Conservation (phyloP, 1,284 basidiomycete species). For the Marasmius sp. region DNA sequence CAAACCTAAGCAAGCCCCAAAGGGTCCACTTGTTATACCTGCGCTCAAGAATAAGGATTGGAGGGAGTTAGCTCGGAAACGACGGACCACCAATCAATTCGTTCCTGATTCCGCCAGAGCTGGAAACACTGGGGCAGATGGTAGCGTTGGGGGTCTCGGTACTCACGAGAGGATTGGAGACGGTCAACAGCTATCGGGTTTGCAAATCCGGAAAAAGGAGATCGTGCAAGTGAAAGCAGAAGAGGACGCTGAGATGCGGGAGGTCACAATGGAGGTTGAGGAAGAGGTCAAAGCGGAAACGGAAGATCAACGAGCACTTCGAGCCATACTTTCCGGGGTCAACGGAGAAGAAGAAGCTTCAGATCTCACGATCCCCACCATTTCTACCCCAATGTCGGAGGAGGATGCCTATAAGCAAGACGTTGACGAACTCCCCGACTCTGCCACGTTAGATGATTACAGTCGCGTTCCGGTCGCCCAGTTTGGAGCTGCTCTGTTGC, state of each 20-base stretch:
- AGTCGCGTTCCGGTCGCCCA: conserved; percentile 88
- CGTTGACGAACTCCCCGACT: conserved; percentile 73
- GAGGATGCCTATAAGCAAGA: conserved; percentile 82
- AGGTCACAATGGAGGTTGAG: conserved; percentile 30
- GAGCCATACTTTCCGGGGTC: conserved; percentile 64
- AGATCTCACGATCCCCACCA: conserved; percentile 48
- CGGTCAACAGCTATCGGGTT: conserved; percentile 62
- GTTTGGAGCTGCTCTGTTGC: conserved; percentile 90
- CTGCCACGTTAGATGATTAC: conserved; percentile 84
- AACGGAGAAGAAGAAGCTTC: conserved; percentile 37
- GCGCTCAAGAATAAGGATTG: conserved; percentile 85
- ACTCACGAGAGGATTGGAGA: conserved; percentile 69
- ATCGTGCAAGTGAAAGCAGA: conserved; percentile 21
- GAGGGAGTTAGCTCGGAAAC: conserved; percentile 71
- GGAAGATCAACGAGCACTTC: conserved; percentile 74
- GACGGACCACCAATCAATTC: conserved; percentile 47
- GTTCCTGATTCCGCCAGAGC: conserved; percentile 66
- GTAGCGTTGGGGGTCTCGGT: conserved; percentile 78
- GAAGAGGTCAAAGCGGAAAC: conserved; percentile 43
- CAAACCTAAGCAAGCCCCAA: conserved; percentile 42
- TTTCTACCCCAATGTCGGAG: conserved; percentile 63
- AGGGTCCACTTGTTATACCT: conserved; percentile 80
- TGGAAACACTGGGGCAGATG: conserved; percentile 63
- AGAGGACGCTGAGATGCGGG: conserved; percentile 29
- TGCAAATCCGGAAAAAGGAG: conserved; percentile 49